phyloP scores from a whole-genome alignment of 2,329 filamentous ascomycete genomes.

The Epichloe amarillans region DNA sequence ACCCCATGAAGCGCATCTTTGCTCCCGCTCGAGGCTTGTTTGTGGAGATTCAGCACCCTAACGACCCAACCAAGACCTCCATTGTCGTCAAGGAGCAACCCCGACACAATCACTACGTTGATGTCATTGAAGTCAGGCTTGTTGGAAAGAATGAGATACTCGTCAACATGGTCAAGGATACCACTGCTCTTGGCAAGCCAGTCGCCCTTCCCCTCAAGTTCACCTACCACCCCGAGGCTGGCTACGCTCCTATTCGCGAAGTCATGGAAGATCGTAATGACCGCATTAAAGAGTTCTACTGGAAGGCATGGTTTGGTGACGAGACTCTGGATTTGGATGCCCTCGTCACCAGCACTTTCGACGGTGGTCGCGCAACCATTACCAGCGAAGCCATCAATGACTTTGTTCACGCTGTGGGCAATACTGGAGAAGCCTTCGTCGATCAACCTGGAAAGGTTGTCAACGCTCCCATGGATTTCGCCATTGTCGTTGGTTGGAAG shows the following conservation, averaged over 20 bases:
- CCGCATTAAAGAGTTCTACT: slow-evolving; percentile 99
- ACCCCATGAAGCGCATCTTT: slow-evolving; percentile 86
- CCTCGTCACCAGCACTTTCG: slow-evolving; percentile 74
- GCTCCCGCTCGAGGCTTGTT: slow-evolving; percentile 74
- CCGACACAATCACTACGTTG: slow-evolving; percentile 71
- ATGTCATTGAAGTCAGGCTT: slow-evolving; percentile 77
- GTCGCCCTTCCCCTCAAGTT: slow-evolving; percentile 79
- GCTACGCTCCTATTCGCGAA: slow-evolving; percentile 94
- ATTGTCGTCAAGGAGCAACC: slow-evolving; percentile 83
- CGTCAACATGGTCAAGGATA: slow-evolving; percentile 85
- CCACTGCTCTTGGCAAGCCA: slow-evolving; percentile 70
- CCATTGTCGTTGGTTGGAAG: slow-evolving; percentile 97
- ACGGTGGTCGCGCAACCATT: slow-evolving; percentile 76
- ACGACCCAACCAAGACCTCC: slow-evolving; percentile 68
- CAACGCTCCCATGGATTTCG: slow-evolving; percentile 96
- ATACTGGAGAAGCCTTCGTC: slow-evolving; percentile 94
- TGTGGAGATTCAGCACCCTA: slow-evolving; percentile 74
- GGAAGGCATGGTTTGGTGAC: slow-evolving; percentile 90
- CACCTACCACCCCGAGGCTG: slow-evolving; percentile 86
- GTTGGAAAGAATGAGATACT: slow-evolving; percentile 65
- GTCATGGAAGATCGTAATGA: slow-evolving; percentile 95
- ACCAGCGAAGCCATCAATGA: slow-evolving; percentile 91
- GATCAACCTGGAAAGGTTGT: slow-evolving; percentile 89
- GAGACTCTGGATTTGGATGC: slow-evolving; percentile 74
- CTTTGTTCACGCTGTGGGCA: slow-evolving; percentile 97